Percentiles rank a stretch among this genome's conserved stretches.
Conservation (phyloP, 2,329 filamentous ascomycete species). For the Dichotomopilus funicola region DNA sequence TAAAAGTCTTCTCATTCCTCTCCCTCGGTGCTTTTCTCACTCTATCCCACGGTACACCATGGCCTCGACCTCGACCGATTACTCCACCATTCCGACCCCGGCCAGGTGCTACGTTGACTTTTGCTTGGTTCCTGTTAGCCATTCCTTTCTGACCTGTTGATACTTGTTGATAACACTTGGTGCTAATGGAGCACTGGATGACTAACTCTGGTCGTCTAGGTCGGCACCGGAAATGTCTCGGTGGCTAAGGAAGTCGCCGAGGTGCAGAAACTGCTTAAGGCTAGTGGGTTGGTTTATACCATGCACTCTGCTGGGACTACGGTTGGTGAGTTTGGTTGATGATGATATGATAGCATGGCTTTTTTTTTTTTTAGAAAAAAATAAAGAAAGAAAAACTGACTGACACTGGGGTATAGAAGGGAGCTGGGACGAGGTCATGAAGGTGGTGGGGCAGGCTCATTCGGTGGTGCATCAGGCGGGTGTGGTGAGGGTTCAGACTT, state of each 20-base stretch:
- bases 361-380: too few species aligned
- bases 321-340: slow-evolving; percentile 55
- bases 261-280: slow-evolving; percentile 77
- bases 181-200: too few species aligned
- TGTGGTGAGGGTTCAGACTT: slow-evolving; percentile 77
- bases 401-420: slow-evolving; percentile 55
- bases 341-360: not conserved
- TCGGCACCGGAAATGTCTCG: slow-evolving; percentile 72
- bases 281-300: slow-evolving; percentile 71
- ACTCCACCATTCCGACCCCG: slow-evolving; percentile 55
- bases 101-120: slow-evolving; percentile 79
- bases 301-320: slow-evolving; percentile 96
- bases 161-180: not conserved
- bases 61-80: slow-evolving; percentile 29
- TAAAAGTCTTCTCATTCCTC: not conserved
- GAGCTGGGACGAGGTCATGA: slow-evolving; percentile 82
- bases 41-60: slow-evolving; percentile 1
- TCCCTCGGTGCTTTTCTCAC: not conserved
- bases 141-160: not conserved
- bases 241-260: slow-evolving; percentile 80
- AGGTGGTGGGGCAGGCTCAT: slow-evolving; percentile 79
- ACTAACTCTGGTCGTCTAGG: slow-evolving; percentile 36
- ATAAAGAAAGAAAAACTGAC: not conserved
- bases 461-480: slow-evolving; percentile 68
- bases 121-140: slow-evolving; percentile 71